Evolutionary conservation across 306 rosid species (phyloP).

Genomic region (Vigna mungo): DNA sequence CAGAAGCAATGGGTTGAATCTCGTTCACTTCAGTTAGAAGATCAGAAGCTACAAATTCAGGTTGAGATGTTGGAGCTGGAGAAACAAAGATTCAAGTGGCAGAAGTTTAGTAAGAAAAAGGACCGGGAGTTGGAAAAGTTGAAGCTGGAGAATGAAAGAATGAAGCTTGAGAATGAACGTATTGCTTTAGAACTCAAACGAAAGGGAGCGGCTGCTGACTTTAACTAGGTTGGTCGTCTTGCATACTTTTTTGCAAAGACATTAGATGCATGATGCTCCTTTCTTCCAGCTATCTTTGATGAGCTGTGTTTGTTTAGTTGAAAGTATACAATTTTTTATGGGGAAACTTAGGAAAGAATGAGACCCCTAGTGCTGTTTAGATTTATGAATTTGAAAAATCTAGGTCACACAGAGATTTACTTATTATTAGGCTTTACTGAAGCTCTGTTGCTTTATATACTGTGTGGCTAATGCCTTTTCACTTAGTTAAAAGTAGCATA

Average conservation of each 20-base stretch:
- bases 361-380: slow-evolving; percentile 33
- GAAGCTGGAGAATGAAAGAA: slow-evolving; percentile 82
- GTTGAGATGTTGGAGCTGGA: slow-evolving; percentile 79
- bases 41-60: slow-evolving; percentile 83
- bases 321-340: slow-evolving; percentile 38
- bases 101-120: slow-evolving; percentile 76
- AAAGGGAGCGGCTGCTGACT: slow-evolving; percentile 63
- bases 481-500: background rate
- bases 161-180: slow-evolving; percentile 87
- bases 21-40: slow-evolving; percentile 75
- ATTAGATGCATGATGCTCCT: slow-evolving; percentile 33
- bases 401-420: slow-evolving; percentile 35
- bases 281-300: slow-evolving; percentile 7
- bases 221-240: slow-evolving; percentile 51
- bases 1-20: slow-evolving; percentile 83
- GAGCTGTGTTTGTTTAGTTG: slow-evolving; percentile 46
- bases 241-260: slow-evolving; percentile 35
- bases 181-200: slow-evolving; percentile 71
- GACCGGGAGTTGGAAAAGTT: slow-evolving; percentile 84
- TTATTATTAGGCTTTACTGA: slow-evolving; percentile 35
- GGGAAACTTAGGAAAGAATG: slow-evolving; percentile 39
- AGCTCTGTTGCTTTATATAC: slow-evolving; percentile 40
- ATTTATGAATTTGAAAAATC: slow-evolving; percentile 46
- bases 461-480: slow-evolving; percentile 9
- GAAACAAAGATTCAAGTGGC: slow-evolving; percentile 84